Conservation (phyloP, 768 basidiomycete genomes). For the Cystobasidiopsis lactophilus region DNA sequence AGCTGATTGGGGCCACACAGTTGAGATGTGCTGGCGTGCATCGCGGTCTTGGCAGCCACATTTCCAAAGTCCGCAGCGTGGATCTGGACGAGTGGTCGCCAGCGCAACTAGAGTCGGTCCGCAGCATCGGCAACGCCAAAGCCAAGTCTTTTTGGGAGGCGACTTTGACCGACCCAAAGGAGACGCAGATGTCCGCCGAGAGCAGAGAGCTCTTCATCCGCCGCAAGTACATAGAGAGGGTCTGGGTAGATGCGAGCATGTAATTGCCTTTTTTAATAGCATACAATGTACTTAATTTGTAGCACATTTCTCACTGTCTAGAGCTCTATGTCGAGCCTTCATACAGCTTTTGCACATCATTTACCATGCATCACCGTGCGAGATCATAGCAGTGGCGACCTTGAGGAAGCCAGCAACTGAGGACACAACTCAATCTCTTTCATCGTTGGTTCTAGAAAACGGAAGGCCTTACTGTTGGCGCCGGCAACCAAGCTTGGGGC, state of each 20-base stretch:
- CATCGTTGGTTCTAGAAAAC: too few species aligned
- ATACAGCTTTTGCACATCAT: conserved; percentile 21
- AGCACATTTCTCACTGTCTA: neutral
- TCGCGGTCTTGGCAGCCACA: neutral
- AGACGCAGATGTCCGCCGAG: neutral
- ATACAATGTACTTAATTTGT: neutral
- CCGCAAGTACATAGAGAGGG: neutral
- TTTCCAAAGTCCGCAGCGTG: neutral
- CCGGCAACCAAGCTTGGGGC: conserved; percentile 37
- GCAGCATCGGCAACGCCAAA: neutral
- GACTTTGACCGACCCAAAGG: too few species aligned
- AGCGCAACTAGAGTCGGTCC: neutral
- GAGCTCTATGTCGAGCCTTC: neutral
- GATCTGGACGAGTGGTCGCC: neutral
- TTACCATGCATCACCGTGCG: conserved; percentile 59
- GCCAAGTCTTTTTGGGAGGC: neutral
- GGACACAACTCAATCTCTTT: too few species aligned
- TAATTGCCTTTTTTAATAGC: neutral
- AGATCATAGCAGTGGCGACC: conserved; percentile 48
- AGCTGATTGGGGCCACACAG: neutral
- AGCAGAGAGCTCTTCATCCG: neutral
- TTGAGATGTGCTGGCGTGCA: neutral
- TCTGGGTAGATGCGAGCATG: neutral
- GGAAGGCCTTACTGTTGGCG: conserved; percentile 32
- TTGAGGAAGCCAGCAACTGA: conserved; percentile 50